phyloP scores from a whole-genome alignment of 192 early-diverging fungal genomes.

The Linnemannia zychae region DNA sequence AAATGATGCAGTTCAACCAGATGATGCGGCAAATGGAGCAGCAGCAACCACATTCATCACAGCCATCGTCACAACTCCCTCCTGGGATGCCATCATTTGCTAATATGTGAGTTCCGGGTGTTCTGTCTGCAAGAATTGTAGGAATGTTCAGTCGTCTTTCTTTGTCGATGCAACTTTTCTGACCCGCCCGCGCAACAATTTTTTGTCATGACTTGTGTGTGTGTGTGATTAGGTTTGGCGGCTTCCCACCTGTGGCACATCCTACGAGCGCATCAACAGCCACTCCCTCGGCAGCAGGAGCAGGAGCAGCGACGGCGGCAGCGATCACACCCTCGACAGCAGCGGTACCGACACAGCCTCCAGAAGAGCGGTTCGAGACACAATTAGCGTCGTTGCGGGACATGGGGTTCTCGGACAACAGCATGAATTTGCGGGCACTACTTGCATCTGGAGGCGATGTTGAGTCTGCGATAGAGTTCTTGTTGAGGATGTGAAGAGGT shows the following conservation, averaged over 20 bases:
- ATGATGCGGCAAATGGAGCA: constrained; percentile 57
- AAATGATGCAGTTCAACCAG: constrained; percentile 56
- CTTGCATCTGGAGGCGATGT: constrained; percentile 90
- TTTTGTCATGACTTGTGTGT: too few species aligned
- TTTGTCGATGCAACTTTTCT: neutral
- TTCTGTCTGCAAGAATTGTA: neutral
- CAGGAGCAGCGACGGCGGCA: neutral
- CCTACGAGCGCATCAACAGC: neutral
- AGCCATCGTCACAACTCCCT: constrained; percentile 3
- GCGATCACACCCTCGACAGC: constrained; percentile 7
- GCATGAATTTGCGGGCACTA: constrained; percentile 89
- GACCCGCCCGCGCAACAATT: neutral
- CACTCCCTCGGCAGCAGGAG: constrained; percentile 6
- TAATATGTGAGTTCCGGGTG: constrained; percentile 28
- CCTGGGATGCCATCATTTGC: constrained; percentile 20
- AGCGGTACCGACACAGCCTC: constrained; percentile 52
- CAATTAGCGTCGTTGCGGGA: constrained; percentile 86
- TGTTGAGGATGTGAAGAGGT: constrained; percentile 61
- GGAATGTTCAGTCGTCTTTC: neutral
- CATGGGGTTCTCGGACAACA: constrained; percentile 94
- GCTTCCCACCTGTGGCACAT: constrained; percentile 17
- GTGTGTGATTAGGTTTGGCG: constrained; percentile 23
- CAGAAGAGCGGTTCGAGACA: constrained; percentile 72
- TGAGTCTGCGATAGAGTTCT: constrained; percentile 84
- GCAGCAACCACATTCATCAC: constrained; percentile 18